A percentile compares a stretch with the other conserved stretches of the same genome.
Evolutionary conservation across 1,284 basidiomycete genomes (phyloP).

Genomic region (Ustilago hordei): DNA sequence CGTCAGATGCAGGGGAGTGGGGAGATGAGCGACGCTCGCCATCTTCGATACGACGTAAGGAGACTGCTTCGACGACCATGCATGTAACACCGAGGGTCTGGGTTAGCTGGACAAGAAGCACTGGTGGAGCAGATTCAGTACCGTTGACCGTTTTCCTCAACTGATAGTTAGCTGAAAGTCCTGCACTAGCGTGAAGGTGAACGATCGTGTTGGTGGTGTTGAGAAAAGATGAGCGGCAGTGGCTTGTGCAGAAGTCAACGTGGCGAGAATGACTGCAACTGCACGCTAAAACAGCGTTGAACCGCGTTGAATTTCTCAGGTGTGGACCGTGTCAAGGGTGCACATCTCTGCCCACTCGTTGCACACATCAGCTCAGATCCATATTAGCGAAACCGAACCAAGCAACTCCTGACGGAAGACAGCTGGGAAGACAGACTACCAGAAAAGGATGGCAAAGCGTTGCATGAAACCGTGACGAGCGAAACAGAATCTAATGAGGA

Average conservation of each 20-base stretch:
- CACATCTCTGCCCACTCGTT: neutral
- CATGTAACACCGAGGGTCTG: conserved; percentile 13
- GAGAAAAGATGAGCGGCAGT: neutral
- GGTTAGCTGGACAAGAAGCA: no score
- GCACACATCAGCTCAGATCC: neutral
- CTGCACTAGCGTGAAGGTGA: neutral
- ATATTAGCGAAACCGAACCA: no score
- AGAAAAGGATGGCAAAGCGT: neutral
- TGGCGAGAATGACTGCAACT: conserved; percentile 1
- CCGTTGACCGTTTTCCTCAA: no score
- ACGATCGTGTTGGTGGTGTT: neutral
- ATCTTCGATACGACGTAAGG: conserved; percentile 28
- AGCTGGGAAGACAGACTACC: no score
- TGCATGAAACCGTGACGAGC: conserved; percentile 14
- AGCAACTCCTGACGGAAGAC: no score
- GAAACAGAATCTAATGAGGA: conserved; percentile 5
- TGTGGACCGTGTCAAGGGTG: neutral
- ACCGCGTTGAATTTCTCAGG: neutral
- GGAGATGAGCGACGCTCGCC: neutral
- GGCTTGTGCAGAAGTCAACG: conserved; percentile 8
- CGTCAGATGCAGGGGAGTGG: neutral
- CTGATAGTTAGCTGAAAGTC: no score
- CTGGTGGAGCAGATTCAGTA: no score
- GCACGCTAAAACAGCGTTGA: neutral
- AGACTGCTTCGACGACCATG: conserved; percentile 27